Evolutionary conservation across 805 yeast species (phyloP), one percentile per base, ranked within the genome.

Genomic region (Kurtzmaniella cleridarum): DNA sequence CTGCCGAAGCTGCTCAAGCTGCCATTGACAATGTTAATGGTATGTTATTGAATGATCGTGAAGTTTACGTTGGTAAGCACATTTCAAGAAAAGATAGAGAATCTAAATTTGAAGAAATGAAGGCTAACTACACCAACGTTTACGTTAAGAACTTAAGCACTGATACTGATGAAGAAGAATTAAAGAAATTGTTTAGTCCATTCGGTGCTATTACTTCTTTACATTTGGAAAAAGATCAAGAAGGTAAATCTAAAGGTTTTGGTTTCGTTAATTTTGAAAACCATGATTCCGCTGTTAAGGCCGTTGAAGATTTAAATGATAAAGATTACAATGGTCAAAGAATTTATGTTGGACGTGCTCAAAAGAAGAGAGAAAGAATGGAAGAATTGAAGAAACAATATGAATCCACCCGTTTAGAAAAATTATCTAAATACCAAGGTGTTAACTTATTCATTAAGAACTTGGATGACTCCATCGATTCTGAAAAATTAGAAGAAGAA

Each of bases 11-110:
- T 55, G 98, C 98, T 48, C 75, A 76, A 48, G 89, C 88, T 57
- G 98, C 98, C 52, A 88, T 93, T 64, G 95, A 87, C 73, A 88
- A 88, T 64, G 95, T 93, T 60, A 90, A 93, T 70, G 98, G 98
- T 71, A 93, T 93, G 98, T 76, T 85, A 59, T 79, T 93, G 73
- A 91, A 91, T 71, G 97, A 91, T 68, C 85, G 80, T 68, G 95
- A 87, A 73, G 96, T 93, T 43, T 93, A 68, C 60, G 98, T 93
- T 57, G 97, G 95, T 57, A 91, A 84, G 64, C 98, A 93, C 72
- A 73, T 90, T 47, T 75, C 95, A 51, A 87, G 78, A 71, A 84
- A 81, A 70, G 98, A 93, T 70, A 93, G 98, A 73, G 89, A 84
- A 71, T 81, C 91, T 56, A 89, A 87, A 73, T 75, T 85, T 60